A percentile compares a stretch with the other conserved stretches of the same genome.
Evolutionary conservation across 352 stramenopile species (phyloP).

Genomic region (Saprolegnia parasitica): DNA sequence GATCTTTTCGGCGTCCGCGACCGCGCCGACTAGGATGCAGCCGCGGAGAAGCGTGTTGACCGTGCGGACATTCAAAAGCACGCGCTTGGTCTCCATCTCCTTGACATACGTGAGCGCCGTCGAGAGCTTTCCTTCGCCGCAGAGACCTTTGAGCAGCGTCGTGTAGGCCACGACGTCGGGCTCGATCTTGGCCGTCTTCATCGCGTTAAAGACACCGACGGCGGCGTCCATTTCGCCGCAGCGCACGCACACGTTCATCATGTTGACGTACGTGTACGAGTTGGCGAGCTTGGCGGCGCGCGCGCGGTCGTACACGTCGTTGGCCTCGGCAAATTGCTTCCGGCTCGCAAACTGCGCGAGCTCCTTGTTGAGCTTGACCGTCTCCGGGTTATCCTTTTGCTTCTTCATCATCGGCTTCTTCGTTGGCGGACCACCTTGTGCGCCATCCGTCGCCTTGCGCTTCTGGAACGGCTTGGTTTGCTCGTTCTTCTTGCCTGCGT

Average conservation of each 20-base stretch:
- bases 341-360: constrained; percentile 28
- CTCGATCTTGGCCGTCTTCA: constrained; percentile 25
- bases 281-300: constrained; percentile 20
- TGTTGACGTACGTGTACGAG: constrained; percentile 33
- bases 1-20: constrained; percentile 17
- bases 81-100: constrained; percentile 21
- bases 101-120: constrained; percentile 22
- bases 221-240: constrained; percentile 23
- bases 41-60: constrained; percentile 32
- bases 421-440: not conserved
- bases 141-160: constrained; percentile 31
- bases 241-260: constrained; percentile 32
- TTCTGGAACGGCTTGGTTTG: not conserved
- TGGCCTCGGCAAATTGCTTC: constrained; percentile 29
- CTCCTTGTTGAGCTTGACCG: constrained; percentile 30
- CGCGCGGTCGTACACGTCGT: constrained; percentile 25
- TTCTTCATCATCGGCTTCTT: constrained; percentile 24
- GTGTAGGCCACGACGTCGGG: constrained; percentile 31
- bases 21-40: constrained; percentile 26
- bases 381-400: constrained; percentile 30
- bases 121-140: constrained; percentile 25
- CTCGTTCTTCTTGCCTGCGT: not conserved
- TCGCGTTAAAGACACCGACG: constrained; percentile 14
- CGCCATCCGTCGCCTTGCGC: constrained; percentile 4
- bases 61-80: constrained; percentile 30